A percentile compares a stretch with the other conserved stretches of the same genome.
These are phyloP conservation scores for Candida fluviatilis DNA, from an alignment of 805 yeast genomes.

Conservation along the genomic window DNA sequence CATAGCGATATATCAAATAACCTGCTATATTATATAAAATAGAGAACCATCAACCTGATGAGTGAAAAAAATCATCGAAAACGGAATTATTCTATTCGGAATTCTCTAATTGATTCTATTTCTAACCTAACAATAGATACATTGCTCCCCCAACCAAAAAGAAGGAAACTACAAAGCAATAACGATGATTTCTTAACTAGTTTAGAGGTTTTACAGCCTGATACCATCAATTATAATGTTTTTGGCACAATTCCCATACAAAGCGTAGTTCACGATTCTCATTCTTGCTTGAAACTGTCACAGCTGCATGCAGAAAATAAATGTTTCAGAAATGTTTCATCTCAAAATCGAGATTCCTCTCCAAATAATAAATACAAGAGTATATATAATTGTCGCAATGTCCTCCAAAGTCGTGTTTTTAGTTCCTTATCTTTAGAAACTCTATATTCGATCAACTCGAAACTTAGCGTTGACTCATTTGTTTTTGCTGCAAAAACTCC, in stretches of 20 bases:
- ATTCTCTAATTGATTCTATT: background rate
- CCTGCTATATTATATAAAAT: too few species aligned
- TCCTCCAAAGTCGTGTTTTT: too few species aligned
- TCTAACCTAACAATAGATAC: background rate
- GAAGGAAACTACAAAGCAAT: background rate
- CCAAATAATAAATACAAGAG: too few species aligned
- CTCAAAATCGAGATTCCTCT: background rate
- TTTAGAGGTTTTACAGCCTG: slow-evolving; percentile 1
- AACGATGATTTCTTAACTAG: background rate
- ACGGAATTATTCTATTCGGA: background rate
- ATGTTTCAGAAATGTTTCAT: background rate
- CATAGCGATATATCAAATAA: too few species aligned
- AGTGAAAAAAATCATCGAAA: background rate
- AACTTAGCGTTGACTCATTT: too few species aligned
- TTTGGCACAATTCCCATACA: background rate
- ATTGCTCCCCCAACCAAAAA: background rate
- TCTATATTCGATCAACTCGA: too few species aligned
- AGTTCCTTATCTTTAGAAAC: too few species aligned
- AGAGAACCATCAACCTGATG: background rate
- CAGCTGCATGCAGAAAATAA: too few species aligned
- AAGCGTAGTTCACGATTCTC: background rate
- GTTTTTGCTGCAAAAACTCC: too few species aligned
- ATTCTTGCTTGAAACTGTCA: background rate
- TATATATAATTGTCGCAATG: too few species aligned
- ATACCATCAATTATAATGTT: background rate